Evolutionary conservation across 2,329 filamentous ascomycete species (phyloP), one percentile per base, ranked within the genome.

Genomic region (Fusarium sp.): DNA sequence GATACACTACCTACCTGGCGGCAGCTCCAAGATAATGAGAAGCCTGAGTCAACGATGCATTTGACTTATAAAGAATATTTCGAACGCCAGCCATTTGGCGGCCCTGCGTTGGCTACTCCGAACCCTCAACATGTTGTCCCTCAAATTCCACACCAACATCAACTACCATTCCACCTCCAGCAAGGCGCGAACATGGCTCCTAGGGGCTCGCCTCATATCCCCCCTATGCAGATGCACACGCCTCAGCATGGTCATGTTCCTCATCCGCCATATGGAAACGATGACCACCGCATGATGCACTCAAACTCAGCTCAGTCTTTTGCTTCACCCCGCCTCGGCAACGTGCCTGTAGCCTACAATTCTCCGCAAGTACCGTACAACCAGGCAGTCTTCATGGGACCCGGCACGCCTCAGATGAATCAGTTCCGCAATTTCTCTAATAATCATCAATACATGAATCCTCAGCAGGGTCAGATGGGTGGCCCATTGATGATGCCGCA

Each of bases 241-340:
- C 91, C 92, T 68, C 92, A 93, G 63, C 93, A 94, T 76, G 85
- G 83, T 8, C 92, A 92, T 72, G 88, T 87, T 10, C 88, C 90
- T 45, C 89, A 89, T 58, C 87, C 87, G 21, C 88, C 89, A 7
- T 93, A 91, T 73, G 93, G 91, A 76, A 91, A 90, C 74, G 95
- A 97, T 74, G 93, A 94, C 65, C 93, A 95, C 78, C 90, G 94
- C 57, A 97, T 98, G 93, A 93, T 96, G 83, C 93, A 93, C 64
- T 93, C 91, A 11, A 94, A 92, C 73, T 94, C 93, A 29, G 91
- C 91, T 7, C 94, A 95, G 76, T 94, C 94, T 6, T 96, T 94
- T 80, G 92, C 93, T 14, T 97, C 95, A 21, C 94, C 95, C 54
- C 90, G 94, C 56, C 88, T 94, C 75, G 88, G 90, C 57, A 92